Evolutionary conservation across 176 grass and related monocot species (phyloP).

Genomic region (Avena atlantica): DNA sequence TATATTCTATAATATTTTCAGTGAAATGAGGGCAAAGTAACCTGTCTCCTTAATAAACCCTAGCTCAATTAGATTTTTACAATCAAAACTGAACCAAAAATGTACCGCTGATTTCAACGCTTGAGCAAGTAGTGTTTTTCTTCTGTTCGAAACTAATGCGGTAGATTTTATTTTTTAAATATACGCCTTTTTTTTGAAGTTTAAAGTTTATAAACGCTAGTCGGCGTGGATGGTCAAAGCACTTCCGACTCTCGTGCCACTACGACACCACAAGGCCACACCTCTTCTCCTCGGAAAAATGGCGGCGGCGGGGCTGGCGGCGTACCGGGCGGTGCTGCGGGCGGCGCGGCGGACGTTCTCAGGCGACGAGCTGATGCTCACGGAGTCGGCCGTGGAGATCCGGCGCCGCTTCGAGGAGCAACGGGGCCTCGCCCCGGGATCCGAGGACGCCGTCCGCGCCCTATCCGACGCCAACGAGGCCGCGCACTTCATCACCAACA

Average conservation of each 20-base stretch:
- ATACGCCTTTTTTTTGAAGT: too few species aligned
- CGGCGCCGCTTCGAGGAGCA: conserved; percentile 86
- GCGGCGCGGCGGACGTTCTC: conserved; percentile 86
- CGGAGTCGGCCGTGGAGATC: conserved; percentile 88
- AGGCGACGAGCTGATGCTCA: conserved; percentile 79
- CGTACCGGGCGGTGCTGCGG: conserved; percentile 79
- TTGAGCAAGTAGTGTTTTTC: too few species aligned
- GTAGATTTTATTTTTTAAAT: too few species aligned
- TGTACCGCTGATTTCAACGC: too few species aligned
- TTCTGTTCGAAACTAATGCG: too few species aligned
- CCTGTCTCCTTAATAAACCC: too few species aligned
- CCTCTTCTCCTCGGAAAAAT: background rate
- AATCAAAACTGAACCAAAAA: too few species aligned
- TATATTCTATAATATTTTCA: too few species aligned
- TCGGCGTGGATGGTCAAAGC: background rate
- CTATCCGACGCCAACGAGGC: conserved; percentile 66
- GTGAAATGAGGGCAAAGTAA: too few species aligned
- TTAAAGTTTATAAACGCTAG: background rate
- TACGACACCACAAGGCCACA: background rate
- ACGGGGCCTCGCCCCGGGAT: conserved; percentile 54
- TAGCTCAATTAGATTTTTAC: too few species aligned
- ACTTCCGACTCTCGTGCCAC: conserved; percentile 7
- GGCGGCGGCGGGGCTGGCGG: conserved; percentile 62
- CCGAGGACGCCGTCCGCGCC: conserved; percentile 67
- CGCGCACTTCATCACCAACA: conserved; percentile 84